Conservation (phyloP, 2,329 filamentous ascomycete species). For the Lasiodiplodia theobromae region DNA sequence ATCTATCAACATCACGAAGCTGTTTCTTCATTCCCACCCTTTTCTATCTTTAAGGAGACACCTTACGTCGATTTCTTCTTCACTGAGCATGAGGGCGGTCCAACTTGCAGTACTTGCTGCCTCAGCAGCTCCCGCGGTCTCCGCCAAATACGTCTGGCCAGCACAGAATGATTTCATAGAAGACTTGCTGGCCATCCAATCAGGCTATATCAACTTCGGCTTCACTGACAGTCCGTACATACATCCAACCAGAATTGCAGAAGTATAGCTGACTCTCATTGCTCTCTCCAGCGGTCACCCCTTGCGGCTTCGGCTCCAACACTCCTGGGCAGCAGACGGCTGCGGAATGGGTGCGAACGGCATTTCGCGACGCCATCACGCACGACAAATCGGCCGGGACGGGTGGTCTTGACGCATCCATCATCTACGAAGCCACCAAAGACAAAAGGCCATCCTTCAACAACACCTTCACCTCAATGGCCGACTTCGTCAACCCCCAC, state of each 20-base stretch:
- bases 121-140: not conserved
- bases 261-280: not conserved
- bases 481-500: not conserved
- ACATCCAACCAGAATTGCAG: not conserved
- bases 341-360: conserved; percentile 18
- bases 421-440: conserved; percentile 7
- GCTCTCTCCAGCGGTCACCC: not conserved
- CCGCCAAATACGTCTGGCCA: conserved; percentile 15
- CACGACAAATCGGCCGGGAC: conserved; percentile 8
- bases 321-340: not conserved
- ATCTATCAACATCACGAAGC: too few relatives aligned
- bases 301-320: conserved; percentile 1
- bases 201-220: conserved; percentile 15
- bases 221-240: conserved; percentile 12
- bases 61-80: not conserved
- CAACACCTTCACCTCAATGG: conserved; percentile 3
- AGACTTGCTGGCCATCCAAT: conserved; percentile 10
- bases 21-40: too few relatives aligned
- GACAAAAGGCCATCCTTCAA: conserved; percentile 18
- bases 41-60: too few relatives aligned
- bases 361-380: conserved; percentile 20
- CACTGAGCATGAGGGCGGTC: not conserved
- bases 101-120: not conserved
- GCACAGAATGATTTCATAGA: conserved; percentile 13
- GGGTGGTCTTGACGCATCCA: conserved; percentile 23